These are phyloP conservation scores for Cladophialophora immunda DNA, from an alignment of 2,329 filamentous ascomycete species.

Conservation along the genomic window DNA sequence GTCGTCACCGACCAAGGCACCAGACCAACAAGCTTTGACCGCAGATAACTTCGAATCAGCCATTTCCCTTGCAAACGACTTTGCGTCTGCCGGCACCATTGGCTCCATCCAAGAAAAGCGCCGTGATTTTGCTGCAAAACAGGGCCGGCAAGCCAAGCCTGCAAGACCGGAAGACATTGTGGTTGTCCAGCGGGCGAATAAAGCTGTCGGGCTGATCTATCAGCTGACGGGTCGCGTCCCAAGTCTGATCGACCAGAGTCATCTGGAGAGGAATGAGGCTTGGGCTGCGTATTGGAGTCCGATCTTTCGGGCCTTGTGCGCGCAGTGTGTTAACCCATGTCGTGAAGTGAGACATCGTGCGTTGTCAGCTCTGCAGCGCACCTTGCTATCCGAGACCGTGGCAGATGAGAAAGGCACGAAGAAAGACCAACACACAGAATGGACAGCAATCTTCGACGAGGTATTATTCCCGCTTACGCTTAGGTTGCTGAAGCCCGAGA, in stretches of 20 bases:
- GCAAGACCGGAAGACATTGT: constrained; percentile 68
- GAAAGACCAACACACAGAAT: constrained; percentile 67
- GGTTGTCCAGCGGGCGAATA: constrained; percentile 77
- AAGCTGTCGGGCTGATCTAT: constrained; percentile 82
- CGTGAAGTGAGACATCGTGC: constrained; percentile 91
- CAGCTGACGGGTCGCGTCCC: constrained; percentile 83
- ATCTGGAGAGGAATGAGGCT: constrained; percentile 87
- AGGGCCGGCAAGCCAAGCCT: constrained; percentile 38
- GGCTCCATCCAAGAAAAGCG: constrained; percentile 40
- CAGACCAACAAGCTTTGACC: constrained; percentile 79
- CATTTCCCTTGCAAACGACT: constrained; percentile 84
- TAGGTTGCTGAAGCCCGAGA: constrained; percentile 88
- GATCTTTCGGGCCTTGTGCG: constrained; percentile 86
- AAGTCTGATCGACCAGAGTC: constrained; percentile 87
- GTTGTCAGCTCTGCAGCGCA: constrained; percentile 83
- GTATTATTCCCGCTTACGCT: constrained; percentile 92
- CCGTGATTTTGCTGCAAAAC: constrained; percentile 39
- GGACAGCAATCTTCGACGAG: constrained; percentile 93
- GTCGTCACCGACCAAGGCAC: constrained; percentile 52
- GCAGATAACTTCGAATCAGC: constrained; percentile 95
- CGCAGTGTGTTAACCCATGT: constrained; percentile 93
- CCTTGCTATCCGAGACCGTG: constrained; percentile 83
- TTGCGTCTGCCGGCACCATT: constrained; percentile 82
- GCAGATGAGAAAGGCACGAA: constrained; percentile 25
- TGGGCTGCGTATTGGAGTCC: constrained; percentile 99